Percentiles rank a stretch among this genome's conserved stretches.
phyloP scores from a whole-genome alignment of 2,329 filamentous ascomycete species.

The Curvularia eragrostidis region DNA sequence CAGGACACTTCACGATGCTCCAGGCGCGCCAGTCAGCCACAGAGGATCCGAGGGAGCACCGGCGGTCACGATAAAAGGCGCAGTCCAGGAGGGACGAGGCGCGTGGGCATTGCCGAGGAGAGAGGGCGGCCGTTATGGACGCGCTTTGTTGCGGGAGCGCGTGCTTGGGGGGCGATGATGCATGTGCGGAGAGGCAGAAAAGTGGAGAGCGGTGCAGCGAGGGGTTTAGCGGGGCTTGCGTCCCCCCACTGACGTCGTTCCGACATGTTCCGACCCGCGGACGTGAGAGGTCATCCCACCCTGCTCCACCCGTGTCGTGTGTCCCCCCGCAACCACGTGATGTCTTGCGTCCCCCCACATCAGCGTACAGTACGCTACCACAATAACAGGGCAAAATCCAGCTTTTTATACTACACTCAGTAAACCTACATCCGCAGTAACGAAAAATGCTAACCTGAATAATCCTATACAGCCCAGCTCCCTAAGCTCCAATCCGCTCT shows the following conservation, averaged over 20 bases:
- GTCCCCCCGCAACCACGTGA: neutral
- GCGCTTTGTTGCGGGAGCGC: slow-evolving; percentile 38
- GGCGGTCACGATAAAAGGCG: slow-evolving; percentile 7
- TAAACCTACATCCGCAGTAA: slow-evolving; percentile 41
- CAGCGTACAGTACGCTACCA: neutral
- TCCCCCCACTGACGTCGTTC: slow-evolving; percentile 17
- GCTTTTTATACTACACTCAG: slow-evolving; percentile 38
- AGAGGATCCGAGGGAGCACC: slow-evolving; percentile 14
- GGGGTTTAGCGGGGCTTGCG: slow-evolving; percentile 24
- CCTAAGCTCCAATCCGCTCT: slow-evolving; percentile 1
- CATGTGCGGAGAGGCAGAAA: slow-evolving; percentile 26
- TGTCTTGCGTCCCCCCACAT: neutral
- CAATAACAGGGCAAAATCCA: slow-evolving; percentile 15
- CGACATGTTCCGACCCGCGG: slow-evolving; percentile 43
- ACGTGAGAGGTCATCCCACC: slow-evolving; percentile 7
- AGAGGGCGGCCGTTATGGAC: slow-evolving; percentile 10
- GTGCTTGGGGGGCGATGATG: slow-evolving; percentile 24
- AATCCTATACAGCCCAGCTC: slow-evolving; percentile 17
- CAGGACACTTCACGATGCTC: slow-evolving; percentile 35
- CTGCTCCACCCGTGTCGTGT: neutral
- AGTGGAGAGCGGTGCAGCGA: slow-evolving; percentile 30
- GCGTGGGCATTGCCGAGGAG: slow-evolving; percentile 9
- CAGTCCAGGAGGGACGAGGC: slow-evolving; percentile 1
- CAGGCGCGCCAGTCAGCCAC: slow-evolving; percentile 16
- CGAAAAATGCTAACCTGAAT: slow-evolving; percentile 33